Conservation (phyloP, 2,329 filamentous ascomycete genomes). For the Neophaeococcomyces aloes region DNA sequence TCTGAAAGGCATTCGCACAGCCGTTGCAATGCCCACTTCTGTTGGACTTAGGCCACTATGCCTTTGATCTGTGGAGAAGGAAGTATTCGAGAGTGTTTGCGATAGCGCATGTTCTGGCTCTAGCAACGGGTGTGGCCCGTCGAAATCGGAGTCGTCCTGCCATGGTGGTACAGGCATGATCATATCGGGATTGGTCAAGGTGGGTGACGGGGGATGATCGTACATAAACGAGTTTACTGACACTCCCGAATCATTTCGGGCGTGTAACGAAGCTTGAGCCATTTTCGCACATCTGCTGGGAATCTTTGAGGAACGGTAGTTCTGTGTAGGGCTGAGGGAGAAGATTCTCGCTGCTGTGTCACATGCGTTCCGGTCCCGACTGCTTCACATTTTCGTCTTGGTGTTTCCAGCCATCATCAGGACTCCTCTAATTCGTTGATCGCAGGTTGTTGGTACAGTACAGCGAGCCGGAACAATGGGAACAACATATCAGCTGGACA, state of each 20-base stretch:
- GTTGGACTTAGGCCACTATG: background rate
- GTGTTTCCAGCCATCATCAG: too few relatives aligned
- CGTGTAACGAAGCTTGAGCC: constrained; percentile 2
- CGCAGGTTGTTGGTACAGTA: too few relatives aligned
- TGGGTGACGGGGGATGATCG: constrained; percentile 58
- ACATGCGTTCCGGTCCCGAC: too few relatives aligned
- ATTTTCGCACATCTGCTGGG: background rate
- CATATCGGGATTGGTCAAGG: constrained; percentile 88
- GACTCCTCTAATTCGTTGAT: too few relatives aligned
- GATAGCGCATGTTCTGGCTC: constrained; percentile 41
- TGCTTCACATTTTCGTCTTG: too few relatives aligned
- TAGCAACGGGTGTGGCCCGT: constrained; percentile 40
- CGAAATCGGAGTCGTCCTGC: constrained; percentile 38
- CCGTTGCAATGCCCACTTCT: constrained; percentile 16
- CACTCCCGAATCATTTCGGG: constrained; percentile 7
- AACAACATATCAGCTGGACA: too few relatives aligned
- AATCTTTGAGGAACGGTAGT: too few relatives aligned
- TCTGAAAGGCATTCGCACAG: constrained; percentile 14
- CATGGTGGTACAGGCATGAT: constrained; percentile 56
- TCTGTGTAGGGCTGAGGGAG: too few relatives aligned
- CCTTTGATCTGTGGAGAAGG: constrained; percentile 21
- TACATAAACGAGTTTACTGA: constrained; percentile 5
- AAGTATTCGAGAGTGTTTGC: constrained; percentile 32
- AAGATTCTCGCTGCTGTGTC: too few relatives aligned
- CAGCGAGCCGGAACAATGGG: too few relatives aligned